Conservation (phyloP, 768 basidiomycete genomes). For the Sutorius australiensis region DNA sequence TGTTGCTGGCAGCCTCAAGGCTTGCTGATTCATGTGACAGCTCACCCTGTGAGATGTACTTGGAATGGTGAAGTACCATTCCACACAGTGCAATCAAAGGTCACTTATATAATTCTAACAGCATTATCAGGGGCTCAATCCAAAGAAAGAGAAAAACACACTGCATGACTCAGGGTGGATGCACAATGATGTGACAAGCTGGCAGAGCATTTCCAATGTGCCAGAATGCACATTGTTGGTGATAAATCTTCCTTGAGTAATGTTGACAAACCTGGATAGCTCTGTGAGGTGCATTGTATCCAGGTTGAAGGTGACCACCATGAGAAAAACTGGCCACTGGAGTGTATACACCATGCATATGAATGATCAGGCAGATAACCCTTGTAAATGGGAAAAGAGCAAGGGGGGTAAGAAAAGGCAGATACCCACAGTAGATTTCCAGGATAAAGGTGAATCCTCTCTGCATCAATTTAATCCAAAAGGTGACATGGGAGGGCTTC, state of each 20-base stretch:
- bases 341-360: constrained; percentile 1
- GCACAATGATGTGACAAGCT: neutral
- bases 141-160: too few relatives aligned
- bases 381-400: neutral
- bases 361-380: constrained; percentile 1
- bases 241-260: fast-evolving
- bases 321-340: neutral
- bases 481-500: neutral
- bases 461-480: neutral
- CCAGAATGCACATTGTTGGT: neutral
- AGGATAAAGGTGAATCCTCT: neutral
- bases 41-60: neutral
- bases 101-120: neutral
- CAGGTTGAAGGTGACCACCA: constrained; percentile 4
- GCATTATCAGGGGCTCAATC: too few relatives aligned
- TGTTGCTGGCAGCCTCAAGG: neutral
- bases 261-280: neutral
- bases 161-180: neutral
- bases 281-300: constrained; percentile 4
- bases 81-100: neutral
- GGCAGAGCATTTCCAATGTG: neutral
- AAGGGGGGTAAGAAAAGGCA: too few relatives aligned
- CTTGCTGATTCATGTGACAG: neutral
- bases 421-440: neutral
- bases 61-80: neutral